A percentile compares a stretch with the other conserved stretches of the same genome.
These are phyloP conservation scores for Irpex sp. DNA, from an alignment of 1,284 basidiomycete species.

Conservation along the genomic window DNA sequence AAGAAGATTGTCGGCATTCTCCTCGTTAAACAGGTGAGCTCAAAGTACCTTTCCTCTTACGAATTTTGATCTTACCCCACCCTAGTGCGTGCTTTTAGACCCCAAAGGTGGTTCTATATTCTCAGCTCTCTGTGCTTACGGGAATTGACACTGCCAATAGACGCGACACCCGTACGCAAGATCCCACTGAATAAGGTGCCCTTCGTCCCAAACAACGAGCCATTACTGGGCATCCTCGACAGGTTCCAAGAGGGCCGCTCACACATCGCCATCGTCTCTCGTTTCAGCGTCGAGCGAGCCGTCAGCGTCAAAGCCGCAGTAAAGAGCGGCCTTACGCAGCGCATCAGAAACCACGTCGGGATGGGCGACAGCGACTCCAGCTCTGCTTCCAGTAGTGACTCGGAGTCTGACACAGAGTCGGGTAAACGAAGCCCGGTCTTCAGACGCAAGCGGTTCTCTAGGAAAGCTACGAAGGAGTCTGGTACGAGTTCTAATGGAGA, in stretches of 20 bases:
- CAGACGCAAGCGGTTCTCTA: constrained; percentile 23
- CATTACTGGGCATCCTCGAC: constrained; percentile 89
- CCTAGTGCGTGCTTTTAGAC: constrained; percentile 84
- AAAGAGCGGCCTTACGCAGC: constrained; percentile 78
- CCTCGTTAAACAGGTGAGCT: constrained; percentile 74
- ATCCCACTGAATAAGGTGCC: constrained; percentile 89
- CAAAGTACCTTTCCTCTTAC: background rate
- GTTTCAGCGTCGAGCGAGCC: constrained; percentile 56
- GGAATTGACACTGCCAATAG: constrained; percentile 42
- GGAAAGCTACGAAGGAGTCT: constrained; percentile 26
- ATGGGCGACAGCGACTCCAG: constrained; percentile 67
- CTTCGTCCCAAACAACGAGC: constrained; percentile 88
- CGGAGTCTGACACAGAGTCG: constrained; percentile 40
- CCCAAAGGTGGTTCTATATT: constrained; percentile 71
- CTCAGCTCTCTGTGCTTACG: background rate
- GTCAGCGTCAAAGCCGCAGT: constrained; percentile 75
- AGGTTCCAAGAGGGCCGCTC: constrained; percentile 92
- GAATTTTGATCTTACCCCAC: background rate
- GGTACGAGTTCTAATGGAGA: constrained; percentile 39
- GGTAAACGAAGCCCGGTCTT: constrained; percentile 27
- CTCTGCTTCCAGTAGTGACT: constrained; percentile 40
- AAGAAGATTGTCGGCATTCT: constrained; percentile 88
- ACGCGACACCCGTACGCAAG: constrained; percentile 81
- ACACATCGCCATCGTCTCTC: constrained; percentile 92
- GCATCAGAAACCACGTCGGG: constrained; percentile 69